These are phyloP conservation scores for Pulveroboletus sp. DNA, from an alignment of 768 basidiomycete genomes.

Conservation along the genomic window DNA sequence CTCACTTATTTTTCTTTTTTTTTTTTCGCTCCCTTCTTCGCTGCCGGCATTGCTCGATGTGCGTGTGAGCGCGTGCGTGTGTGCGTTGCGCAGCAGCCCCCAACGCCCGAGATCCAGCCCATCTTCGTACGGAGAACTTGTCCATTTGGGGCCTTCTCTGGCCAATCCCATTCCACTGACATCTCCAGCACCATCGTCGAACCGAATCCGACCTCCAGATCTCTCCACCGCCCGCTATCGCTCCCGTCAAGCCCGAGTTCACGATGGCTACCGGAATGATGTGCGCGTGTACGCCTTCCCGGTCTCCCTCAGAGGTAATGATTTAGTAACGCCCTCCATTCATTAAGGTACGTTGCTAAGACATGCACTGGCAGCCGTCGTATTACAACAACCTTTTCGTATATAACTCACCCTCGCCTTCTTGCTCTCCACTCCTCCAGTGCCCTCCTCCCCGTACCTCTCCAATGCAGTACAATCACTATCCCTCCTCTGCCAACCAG, in stretches of 20 bases:
- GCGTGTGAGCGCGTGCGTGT: conserved; percentile 12
- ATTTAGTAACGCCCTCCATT: conserved; percentile 34
- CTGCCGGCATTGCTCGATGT: conserved; percentile 24
- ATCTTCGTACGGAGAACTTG: conserved; percentile 27
- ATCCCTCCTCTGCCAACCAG: conserved; percentile 19
- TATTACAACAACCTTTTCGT: conserved; percentile 31
- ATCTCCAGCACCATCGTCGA: conserved; percentile 32
- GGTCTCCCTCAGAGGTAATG: conserved; percentile 32
- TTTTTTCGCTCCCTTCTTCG: no score
- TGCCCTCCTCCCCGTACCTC: background rate
- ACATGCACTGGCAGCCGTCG: conserved; percentile 32
- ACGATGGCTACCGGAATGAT: conserved; percentile 33
- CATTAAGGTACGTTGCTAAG: conserved; percentile 37
- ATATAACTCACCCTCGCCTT: conserved; percentile 26
- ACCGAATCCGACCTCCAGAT: conserved; percentile 21
- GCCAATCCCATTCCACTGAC: conserved; percentile 29
- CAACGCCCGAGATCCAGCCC: conserved; percentile 16
- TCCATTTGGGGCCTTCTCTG: conserved; percentile 22
- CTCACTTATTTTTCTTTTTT: no score
- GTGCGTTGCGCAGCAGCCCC: conserved; percentile 13
- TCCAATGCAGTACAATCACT: conserved; percentile 30
- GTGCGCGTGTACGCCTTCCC: conserved; percentile 31
- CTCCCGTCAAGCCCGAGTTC: conserved; percentile 27
- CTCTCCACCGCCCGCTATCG: conserved; percentile 24
- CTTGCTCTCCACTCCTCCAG: conserved; percentile 5